Conservation (phyloP, 2,329 filamentous ascomycete species). For the Lasiodiplodia gonubiensis region DNA sequence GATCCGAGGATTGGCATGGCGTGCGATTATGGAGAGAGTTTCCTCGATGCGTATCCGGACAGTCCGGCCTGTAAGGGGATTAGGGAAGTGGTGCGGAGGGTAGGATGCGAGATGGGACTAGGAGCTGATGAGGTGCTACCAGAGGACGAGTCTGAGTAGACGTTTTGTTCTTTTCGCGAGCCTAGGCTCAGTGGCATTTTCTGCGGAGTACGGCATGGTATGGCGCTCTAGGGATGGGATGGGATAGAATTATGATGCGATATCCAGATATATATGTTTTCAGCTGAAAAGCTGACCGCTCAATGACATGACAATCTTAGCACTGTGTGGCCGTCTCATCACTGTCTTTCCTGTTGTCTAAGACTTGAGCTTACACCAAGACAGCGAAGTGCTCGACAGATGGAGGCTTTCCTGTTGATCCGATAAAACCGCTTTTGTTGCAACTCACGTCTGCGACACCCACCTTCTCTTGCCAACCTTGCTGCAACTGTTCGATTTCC, state of each 20-base stretch:
- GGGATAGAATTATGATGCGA: background rate
- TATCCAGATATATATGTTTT: slow-evolving; percentile 11
- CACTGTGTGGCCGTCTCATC: no score
- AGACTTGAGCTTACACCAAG: no score
- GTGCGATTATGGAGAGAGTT: slow-evolving; percentile 97
- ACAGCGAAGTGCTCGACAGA: no score
- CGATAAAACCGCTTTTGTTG: background rate
- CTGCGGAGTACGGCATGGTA: slow-evolving; percentile 2
- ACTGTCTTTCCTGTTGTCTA: no score
- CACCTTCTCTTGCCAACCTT: background rate
- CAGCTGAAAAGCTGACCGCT: background rate
- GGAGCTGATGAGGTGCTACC: slow-evolving; percentile 39
- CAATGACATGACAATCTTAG: background rate
- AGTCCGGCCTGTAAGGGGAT: slow-evolving; percentile 88
- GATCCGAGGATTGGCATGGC: slow-evolving; percentile 95
- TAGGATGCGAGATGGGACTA: slow-evolving; percentile 58
- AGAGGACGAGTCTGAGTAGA: slow-evolving; percentile 5
- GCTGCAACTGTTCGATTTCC: background rate
- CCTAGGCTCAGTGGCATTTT: background rate
- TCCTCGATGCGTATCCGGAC: slow-evolving; percentile 91
- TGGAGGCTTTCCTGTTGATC: background rate
- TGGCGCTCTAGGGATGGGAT: background rate
- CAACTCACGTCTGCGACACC: background rate
- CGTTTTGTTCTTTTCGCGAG: background rate
- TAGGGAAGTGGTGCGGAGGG: slow-evolving; percentile 75